Percentiles rank a stretch among this genome's conserved stretches.
phyloP scores from a whole-genome alignment of 192 early-diverging fungal species.

The Funneliformis mosseae region DNA sequence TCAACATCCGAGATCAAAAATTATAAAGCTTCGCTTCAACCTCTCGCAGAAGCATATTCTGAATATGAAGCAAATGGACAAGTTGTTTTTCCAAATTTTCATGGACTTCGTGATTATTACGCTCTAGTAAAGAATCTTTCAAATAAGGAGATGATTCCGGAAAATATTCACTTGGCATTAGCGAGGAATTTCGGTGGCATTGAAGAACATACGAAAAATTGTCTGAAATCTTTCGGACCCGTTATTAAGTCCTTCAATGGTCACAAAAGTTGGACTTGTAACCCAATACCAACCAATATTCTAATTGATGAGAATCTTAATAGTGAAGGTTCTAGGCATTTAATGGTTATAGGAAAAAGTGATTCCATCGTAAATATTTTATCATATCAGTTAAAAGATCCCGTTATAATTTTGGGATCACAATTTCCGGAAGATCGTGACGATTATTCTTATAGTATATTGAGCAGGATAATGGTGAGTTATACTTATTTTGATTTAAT shows the following conservation, averaged over 20 bases:
- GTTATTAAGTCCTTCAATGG: constrained; percentile 5
- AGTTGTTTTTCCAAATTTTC: constrained; percentile 24
- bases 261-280: not conserved
- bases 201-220: constrained; percentile 3
- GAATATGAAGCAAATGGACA: constrained; percentile 31
- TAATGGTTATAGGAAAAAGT: constrained; percentile 37
- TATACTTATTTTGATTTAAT: not conserved
- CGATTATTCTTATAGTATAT: constrained; percentile 35
- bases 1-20: not conserved
- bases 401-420: constrained; percentile 30
- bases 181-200: constrained; percentile 34
- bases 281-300: constrained; percentile 4
- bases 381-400: constrained; percentile 28
- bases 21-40: not conserved
- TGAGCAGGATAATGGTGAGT: constrained; percentile 31
- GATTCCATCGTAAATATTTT: constrained; percentile 34
- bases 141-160: not conserved
- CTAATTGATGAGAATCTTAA: constrained; percentile 26
- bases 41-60: constrained; percentile 27
- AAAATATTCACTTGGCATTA: constrained; percentile 22
- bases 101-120: constrained; percentile 36
- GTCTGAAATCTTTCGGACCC: not conserved
- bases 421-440: constrained; percentile 34
- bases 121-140: constrained; percentile 23
- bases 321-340: constrained; percentile 17